phyloP scores from a whole-genome alignment of 2,329 filamentous ascomycete species.

The Nannizziopsis arthrosporioides region DNA sequence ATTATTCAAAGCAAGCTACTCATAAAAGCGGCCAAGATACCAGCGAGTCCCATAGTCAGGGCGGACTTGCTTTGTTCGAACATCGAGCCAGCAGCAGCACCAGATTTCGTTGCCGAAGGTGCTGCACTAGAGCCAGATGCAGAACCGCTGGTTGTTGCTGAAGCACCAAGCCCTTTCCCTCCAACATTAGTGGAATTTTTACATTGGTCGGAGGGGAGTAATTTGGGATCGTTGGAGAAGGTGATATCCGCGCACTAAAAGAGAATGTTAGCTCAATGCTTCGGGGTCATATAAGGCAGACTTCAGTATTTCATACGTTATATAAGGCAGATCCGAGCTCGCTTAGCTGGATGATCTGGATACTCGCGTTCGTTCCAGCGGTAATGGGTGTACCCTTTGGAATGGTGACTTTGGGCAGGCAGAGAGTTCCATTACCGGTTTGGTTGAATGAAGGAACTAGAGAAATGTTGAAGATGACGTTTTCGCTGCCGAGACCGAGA shows the following conservation, averaged over 20 bases:
- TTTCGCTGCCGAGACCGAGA: conserved; percentile 31
- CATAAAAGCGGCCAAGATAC: not conserved
- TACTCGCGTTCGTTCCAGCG: conserved; percentile 32
- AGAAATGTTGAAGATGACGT: conserved; percentile 36
- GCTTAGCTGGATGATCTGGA: conserved; percentile 38
- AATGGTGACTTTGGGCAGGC: conserved; percentile 29
- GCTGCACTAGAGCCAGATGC: not conserved
- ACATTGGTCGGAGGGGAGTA: conserved; percentile 29
- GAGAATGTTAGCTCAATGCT: not conserved
- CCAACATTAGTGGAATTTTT: conserved; percentile 32
- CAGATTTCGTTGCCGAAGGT: not conserved
- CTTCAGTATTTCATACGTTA: conserved; percentile 28
- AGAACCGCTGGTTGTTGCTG: not conserved
- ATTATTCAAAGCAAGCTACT: not conserved
- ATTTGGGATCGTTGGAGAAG: conserved; percentile 29
- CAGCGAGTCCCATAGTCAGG: not conserved
- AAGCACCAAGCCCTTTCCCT: conserved; percentile 18
- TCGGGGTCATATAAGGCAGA: not conserved
- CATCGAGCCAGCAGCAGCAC: not conserved
- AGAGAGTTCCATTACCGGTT: conserved; percentile 38
- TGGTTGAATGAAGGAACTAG: conserved; percentile 38
- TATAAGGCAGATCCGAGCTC: conserved; percentile 34
- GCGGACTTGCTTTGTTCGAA: not conserved
- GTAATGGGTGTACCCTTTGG: conserved; percentile 21
- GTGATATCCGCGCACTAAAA: conserved; percentile 35